Base-by-base conservation (phyloP, 2,329 filamentous ascomycete species). In the Paraphoma sp. region DNA sequence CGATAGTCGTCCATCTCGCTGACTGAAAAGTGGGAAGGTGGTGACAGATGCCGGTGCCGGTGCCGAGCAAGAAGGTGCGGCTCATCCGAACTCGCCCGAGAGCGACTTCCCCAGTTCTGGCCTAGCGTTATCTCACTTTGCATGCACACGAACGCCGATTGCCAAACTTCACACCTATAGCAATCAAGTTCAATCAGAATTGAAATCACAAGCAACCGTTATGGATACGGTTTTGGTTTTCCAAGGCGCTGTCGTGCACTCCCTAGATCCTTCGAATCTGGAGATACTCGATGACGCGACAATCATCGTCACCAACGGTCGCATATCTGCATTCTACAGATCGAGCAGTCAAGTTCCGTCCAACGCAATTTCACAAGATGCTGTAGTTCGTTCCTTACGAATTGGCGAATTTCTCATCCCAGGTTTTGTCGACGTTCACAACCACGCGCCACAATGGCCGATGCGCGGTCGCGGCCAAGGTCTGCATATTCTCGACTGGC, bases 341-440 rank as follows among this genome's bases (percentile, higher is more conserved):
- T 18, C 31, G n/a, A 47, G 29, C 31, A 11, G 11, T 12, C 9
- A 16, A 3, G 9, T 38, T 16, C 45, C 45, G 6, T 9, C 30
- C 4, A n/a, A 28, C 31, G 16, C 45, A 14, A 47, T 38, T 14
- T 30, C 45, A 3, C 7, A 31, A n/a, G 9, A 31, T 33, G 28
- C 30, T 18, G 18, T 8, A 38, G 6, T 47, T 6, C 16, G 38
- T n/a, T 3, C 17, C n/a, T 30, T 47, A 5, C 45, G 30, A 11
- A 4, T 6, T 7, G 79, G 79, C 40, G 74, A 84, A 45, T 86
- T 88, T 63, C 72, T 87, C 46, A 81, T 87, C 54, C 86, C 86
- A 0, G 85, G 85, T 43, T 84, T 87, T 64, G 77, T 90, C 51
- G 87, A 90, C 75, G 89, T 87, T 1, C 88, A 90, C 72, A 88